Evolutionary conservation across 176 grass and related monocot genomes (phyloP).

Genomic region (Carex myosuroides): DNA sequence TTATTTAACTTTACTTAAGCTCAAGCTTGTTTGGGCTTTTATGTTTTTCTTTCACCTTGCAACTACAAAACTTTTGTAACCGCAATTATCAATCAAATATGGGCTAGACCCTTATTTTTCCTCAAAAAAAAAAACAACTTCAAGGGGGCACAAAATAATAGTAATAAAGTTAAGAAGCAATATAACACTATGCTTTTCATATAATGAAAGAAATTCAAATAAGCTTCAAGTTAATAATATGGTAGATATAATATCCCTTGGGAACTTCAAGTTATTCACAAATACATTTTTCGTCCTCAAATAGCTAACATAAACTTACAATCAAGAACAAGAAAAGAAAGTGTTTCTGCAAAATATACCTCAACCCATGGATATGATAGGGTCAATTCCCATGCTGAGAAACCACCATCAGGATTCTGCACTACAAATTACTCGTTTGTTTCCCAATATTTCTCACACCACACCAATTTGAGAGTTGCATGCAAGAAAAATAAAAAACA

Average conservation of each 20-base stretch:
- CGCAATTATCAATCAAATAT: too few species aligned
- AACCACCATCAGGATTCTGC: conserved; percentile 64
- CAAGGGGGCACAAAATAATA: neutral
- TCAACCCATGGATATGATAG: conserved; percentile 65
- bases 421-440: neutral
- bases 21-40: too few species aligned
- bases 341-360: conserved; percentile 14
- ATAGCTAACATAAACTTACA: neutral
- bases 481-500: neutral
- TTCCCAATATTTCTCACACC: neutral
- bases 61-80: too few species aligned
- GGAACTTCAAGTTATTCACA: too few species aligned
- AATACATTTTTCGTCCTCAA: neutral
- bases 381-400: conserved; percentile 48
- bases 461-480: neutral
- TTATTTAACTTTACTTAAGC: too few species aligned
- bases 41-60: too few species aligned
- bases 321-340: neutral
- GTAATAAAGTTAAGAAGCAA: neutral
- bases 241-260: too few species aligned
- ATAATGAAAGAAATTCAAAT: neutral
- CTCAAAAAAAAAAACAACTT: too few species aligned
- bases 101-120: too few species aligned
- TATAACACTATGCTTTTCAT: neutral
- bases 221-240: too few species aligned